A percentile compares a stretch with the other conserved stretches of the same genome.
These are phyloP conservation scores for Eudorina sp. DNA, from an alignment of 139 green algal species.

Conservation along the genomic window DNA sequence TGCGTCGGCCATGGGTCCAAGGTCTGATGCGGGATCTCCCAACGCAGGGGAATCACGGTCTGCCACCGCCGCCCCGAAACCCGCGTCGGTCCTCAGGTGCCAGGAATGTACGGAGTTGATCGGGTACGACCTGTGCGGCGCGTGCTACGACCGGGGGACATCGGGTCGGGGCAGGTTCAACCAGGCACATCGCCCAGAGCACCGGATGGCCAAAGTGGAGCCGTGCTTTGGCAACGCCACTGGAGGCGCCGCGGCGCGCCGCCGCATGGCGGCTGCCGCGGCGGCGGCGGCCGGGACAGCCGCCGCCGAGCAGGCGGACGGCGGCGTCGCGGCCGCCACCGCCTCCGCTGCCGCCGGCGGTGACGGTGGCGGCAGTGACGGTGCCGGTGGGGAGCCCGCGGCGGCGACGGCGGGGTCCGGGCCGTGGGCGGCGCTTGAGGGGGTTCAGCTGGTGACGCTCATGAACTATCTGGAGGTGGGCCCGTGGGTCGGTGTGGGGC, in stretches of 20 bases:
- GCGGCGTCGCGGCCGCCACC: background rate
- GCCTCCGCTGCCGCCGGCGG: too few relatives aligned
- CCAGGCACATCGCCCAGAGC: slow-evolving; percentile 39
- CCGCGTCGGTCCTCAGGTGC: slow-evolving; percentile 22
- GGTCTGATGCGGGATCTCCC: too few relatives aligned
- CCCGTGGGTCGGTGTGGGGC: background rate
- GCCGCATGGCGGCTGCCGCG: background rate
- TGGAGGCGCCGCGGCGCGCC: background rate
- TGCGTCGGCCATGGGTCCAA: too few relatives aligned
- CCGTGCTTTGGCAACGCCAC: background rate
- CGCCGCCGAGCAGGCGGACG: background rate
- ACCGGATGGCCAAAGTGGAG: slow-evolving; percentile 32
- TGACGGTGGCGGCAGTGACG: too few relatives aligned
- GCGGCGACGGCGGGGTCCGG: background rate
- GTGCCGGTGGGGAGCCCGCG: too few relatives aligned
- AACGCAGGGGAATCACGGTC: too few relatives aligned
- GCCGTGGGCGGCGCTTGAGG: background rate
- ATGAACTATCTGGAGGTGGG: slow-evolving; percentile 45
- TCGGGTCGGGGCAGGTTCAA: slow-evolving; percentile 44
- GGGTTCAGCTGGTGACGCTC: background rate
- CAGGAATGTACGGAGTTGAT: slow-evolving; percentile 44
- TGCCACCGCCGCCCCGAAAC: too few relatives aligned
- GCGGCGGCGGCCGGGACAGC: background rate
- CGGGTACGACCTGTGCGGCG: slow-evolving; percentile 50
- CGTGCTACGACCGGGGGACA: slow-evolving; percentile 37